A percentile compares a stretch with the other conserved stretches of the same genome.
phyloP scores from a whole-genome alignment of 163 green algal genomes.

The Scenedesmus sp. region DNA sequence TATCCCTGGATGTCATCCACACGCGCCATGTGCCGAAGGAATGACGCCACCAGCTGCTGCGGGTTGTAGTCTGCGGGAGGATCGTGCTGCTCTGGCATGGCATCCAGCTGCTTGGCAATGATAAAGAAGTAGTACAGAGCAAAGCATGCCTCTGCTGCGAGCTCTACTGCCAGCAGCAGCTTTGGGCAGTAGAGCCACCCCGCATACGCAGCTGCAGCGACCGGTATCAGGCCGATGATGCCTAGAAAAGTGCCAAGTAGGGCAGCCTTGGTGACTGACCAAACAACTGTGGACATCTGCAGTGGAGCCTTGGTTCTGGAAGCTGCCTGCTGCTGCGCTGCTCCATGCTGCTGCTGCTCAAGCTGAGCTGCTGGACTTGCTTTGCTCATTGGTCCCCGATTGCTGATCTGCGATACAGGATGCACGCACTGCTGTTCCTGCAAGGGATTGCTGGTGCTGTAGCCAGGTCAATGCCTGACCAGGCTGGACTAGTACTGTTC shows the following conservation, averaged over 20 bases:
- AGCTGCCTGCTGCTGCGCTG: neutral
- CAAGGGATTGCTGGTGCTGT: neutral
- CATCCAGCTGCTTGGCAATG: neutral
- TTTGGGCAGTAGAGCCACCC: neutral
- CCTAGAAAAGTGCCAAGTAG: neutral
- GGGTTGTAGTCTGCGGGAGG: conserved; percentile 1
- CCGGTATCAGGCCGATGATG: neutral
- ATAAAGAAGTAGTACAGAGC: conserved; percentile 31
- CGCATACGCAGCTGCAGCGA: neutral
- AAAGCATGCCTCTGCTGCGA: conserved; percentile 24
- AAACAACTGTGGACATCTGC: neutral
- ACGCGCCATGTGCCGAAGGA: conserved; percentile 15
- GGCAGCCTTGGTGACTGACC: neutral
- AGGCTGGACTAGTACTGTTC: neutral
- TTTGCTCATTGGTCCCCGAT: neutral
- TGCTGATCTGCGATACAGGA: neutral
- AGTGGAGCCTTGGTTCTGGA: neutral
- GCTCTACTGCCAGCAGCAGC: neutral
- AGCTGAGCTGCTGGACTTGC: neutral
- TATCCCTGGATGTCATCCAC: conserved; percentile 39
- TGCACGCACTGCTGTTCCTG: neutral
- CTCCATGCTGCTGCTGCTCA: neutral
- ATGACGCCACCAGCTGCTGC: neutral
- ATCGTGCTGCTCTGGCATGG: neutral
- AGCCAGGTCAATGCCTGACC: neutral